Evolutionary conservation across 352 stramenopile genomes (phyloP).

Genomic region (Pythium phragmitis): DNA sequence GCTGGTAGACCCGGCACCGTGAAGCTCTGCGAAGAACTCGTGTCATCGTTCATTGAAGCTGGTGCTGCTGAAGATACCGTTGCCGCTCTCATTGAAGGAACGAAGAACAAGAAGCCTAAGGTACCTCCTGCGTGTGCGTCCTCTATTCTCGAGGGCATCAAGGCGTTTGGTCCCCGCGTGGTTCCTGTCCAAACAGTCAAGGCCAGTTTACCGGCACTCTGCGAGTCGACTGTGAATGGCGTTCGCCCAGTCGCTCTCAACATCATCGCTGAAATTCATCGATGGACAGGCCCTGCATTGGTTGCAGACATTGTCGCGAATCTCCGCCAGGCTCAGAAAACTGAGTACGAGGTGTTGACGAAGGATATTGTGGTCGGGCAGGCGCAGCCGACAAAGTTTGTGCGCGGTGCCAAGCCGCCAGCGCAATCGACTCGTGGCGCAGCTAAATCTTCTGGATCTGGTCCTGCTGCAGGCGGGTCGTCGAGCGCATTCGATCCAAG

Average conservation of each 20-base stretch:
- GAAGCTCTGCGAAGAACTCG: slow-evolving; percentile 79
- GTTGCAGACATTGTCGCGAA: slow-evolving; percentile 81
- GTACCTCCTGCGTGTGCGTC: slow-evolving; percentile 72
- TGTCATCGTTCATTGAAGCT: slow-evolving; percentile 68
- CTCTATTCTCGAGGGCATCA: slow-evolving; percentile 67
- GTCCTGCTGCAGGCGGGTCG: slow-evolving; percentile 13
- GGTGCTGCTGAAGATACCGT: slow-evolving; percentile 78
- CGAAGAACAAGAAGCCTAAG: slow-evolving; percentile 87
- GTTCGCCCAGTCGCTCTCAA: slow-evolving; percentile 78
- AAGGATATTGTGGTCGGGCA: slow-evolving; percentile 74
- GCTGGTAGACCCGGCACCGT: slow-evolving; percentile 70
- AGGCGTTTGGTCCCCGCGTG: slow-evolving; percentile 76
- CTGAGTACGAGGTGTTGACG: slow-evolving; percentile 73
- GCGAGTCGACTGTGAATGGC: slow-evolving; percentile 81
- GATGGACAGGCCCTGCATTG: slow-evolving; percentile 73
- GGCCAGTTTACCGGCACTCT: slow-evolving; percentile 56
- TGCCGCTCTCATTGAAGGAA: slow-evolving; percentile 71
- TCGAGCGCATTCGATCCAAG: slow-evolving; percentile 61
- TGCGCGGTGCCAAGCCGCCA: slow-evolving; percentile 56
- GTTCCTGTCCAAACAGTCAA: slow-evolving; percentile 75
- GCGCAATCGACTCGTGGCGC: slow-evolving; percentile 7
- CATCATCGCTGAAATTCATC: slow-evolving; percentile 78
- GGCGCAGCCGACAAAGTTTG: slow-evolving; percentile 64
- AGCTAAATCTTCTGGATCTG: slow-evolving; percentile 13
- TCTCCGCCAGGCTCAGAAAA: slow-evolving; percentile 79